Conservation (phyloP, 2,329 filamentous ascomycete species). For the Aspergillus sp. region DNA sequence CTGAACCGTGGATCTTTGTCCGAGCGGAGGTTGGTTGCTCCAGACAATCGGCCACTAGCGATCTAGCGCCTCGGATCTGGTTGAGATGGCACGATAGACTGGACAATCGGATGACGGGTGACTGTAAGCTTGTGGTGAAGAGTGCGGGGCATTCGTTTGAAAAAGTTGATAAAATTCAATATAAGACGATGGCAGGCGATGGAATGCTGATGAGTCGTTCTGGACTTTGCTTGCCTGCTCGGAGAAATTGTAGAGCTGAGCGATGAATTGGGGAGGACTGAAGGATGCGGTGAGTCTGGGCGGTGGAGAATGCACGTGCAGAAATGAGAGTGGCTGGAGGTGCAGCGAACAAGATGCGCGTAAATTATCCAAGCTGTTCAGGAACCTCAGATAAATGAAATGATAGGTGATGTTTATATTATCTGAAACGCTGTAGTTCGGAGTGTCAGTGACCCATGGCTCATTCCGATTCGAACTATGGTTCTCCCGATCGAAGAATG, state of each 20-base stretch:
- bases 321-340: constrained; percentile 9
- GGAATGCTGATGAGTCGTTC: neutral
- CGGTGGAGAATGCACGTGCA: constrained; percentile 15
- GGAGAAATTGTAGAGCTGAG: neutral
- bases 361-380: neutral
- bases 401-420: neutral
- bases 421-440: neutral
- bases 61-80: constrained; percentile 22
- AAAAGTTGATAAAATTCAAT: neutral
- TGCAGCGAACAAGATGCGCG: no score
- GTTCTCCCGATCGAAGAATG: constrained; percentile 8
- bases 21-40: constrained; percentile 26
- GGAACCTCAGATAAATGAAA: neutral
- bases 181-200: neutral
- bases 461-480: constrained; percentile 1
- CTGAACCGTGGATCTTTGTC: constrained; percentile 34
- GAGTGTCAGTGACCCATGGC: neutral
- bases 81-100: constrained; percentile 2
- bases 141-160: neutral
- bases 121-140: constrained; percentile 1
- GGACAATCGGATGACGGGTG: neutral
- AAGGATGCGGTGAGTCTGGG: constrained; percentile 18
- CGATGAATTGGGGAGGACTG: neutral
- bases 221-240: neutral
- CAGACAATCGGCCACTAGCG: constrained; percentile 28